Percentiles rank a stretch among this genome's conserved stretches.
Conservation (phyloP, 2,329 filamentous ascomycete species). For the Fusarium camptoceras region DNA sequence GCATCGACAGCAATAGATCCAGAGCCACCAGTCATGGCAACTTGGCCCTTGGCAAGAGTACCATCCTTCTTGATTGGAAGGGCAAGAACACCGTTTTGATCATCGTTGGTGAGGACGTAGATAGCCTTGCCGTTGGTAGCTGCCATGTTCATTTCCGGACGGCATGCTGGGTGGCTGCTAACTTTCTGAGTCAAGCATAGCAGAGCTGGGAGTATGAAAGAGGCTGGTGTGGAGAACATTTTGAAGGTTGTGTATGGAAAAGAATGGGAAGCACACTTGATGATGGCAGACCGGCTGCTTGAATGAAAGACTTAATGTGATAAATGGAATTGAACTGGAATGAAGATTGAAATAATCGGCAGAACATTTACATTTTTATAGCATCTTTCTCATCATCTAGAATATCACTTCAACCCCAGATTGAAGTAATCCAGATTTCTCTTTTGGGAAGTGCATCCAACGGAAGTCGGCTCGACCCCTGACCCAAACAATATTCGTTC, state of each 20-base stretch:
- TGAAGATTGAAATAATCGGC: neutral
- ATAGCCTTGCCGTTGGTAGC: slow-evolving; percentile 56
- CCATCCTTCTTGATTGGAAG: slow-evolving; percentile 62
- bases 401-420: neutral
- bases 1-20: slow-evolving; percentile 57
- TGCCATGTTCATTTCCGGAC: slow-evolving; percentile 1
- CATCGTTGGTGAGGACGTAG: slow-evolving; percentile 68
- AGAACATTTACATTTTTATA: neutral
- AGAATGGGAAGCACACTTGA: neutral
- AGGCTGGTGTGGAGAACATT: neutral
- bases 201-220: neutral
- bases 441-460: neutral
- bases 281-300: slow-evolving; percentile 11
- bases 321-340: neutral
- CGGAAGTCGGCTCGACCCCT: neutral
- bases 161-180: slow-evolving; percentile 15
- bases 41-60: slow-evolving; percentile 56
- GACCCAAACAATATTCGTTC: neutral
- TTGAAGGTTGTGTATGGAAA: neutral
- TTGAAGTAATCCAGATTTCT: slow-evolving; percentile 11
- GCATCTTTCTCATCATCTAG: neutral
- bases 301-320: neutral
- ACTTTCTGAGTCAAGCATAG: neutral
- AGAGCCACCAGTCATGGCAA: slow-evolving; percentile 60
- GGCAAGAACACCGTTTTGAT: slow-evolving; percentile 61